Percentiles rank a stretch among this genome's conserved stretches.
phyloP scores from a whole-genome alignment of 805 yeast genomes.

The Yamadazyma endophytica region DNA sequence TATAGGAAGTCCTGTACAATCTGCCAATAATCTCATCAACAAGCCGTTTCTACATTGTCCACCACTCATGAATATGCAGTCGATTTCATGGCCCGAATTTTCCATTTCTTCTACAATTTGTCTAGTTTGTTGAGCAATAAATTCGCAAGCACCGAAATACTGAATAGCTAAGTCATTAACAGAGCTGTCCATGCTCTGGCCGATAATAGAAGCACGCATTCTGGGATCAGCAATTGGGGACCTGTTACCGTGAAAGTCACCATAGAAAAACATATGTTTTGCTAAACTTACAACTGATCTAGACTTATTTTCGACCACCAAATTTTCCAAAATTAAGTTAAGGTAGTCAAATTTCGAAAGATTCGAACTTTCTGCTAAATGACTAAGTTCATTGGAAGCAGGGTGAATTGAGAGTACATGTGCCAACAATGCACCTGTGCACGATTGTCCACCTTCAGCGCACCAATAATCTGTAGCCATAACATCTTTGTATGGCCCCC shows the following conservation, averaged over 20 bases:
- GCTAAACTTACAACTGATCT: conserved; percentile 79
- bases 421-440: conserved; percentile 91
- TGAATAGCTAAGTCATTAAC: conserved; percentile 79
- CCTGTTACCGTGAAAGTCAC: conserved; percentile 94
- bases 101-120: conserved; percentile 89
- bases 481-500: conserved; percentile 98
- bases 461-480: conserved; percentile 89
- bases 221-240: conserved; percentile 95
- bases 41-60: conserved; percentile 95
- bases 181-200: conserved; percentile 87
- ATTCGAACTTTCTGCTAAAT: conserved; percentile 62
- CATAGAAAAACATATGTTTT: conserved; percentile 84
- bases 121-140: conserved; percentile 95
- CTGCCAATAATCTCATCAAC: conserved; percentile 85
- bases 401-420: conserved; percentile 88
- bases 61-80: conserved; percentile 84
- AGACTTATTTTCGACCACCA: conserved; percentile 52
- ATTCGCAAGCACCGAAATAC: conserved; percentile 93
- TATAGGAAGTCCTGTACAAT: conserved; percentile 87
- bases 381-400: conserved; percentile 69
- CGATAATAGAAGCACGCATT: conserved; percentile 90
- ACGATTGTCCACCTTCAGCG: conserved; percentile 98
- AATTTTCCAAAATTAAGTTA: conserved; percentile 66
- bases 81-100: conserved; percentile 70
- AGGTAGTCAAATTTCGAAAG: conserved; percentile 78